phyloP scores from a whole-genome alignment of 2,329 filamentous ascomycete species.

The Alternaria metachromatica region DNA sequence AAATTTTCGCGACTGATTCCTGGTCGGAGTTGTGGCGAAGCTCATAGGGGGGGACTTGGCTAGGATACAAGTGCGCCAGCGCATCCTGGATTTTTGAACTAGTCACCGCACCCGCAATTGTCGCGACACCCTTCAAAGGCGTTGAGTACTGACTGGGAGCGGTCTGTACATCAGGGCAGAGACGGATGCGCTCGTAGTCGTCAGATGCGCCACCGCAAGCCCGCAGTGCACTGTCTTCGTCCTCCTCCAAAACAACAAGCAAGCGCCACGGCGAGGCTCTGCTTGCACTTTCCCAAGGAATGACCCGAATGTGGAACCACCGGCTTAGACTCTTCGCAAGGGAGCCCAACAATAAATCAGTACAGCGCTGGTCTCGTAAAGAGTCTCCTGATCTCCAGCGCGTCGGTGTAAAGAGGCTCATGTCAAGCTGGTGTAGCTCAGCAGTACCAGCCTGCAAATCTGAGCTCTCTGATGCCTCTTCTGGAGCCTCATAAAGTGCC shows the following conservation, averaged over 20 bases:
- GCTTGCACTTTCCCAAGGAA: constrained; percentile 2
- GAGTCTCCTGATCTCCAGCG: background rate
- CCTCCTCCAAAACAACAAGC: constrained; percentile 1
- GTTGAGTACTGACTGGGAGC: background rate
- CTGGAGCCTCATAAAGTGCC: background rate
- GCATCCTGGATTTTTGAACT: constrained; percentile 4
- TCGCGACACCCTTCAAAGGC: background rate
- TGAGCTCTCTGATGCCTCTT: background rate
- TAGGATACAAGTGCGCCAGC: constrained; percentile 3
- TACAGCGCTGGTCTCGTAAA: background rate
- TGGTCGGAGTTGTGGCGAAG: background rate
- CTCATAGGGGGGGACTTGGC: background rate
- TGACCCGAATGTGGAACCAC: constrained; percentile 1
- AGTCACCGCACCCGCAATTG: constrained; percentile 4
- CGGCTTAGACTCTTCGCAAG: constrained; percentile 1
- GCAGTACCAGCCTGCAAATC: background rate
- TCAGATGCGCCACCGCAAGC: background rate
- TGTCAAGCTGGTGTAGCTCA: background rate
- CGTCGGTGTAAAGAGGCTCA: constrained; percentile 4
- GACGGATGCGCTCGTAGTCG: background rate
- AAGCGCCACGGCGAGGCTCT: background rate
- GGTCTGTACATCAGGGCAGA: constrained; percentile 2
- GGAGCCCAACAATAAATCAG: background rate
- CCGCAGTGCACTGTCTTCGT: background rate
- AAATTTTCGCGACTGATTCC: background rate